These are phyloP conservation scores for Pachysolen tannophilus DNA, from an alignment of 805 yeast species.

Conservation along the genomic window DNA sequence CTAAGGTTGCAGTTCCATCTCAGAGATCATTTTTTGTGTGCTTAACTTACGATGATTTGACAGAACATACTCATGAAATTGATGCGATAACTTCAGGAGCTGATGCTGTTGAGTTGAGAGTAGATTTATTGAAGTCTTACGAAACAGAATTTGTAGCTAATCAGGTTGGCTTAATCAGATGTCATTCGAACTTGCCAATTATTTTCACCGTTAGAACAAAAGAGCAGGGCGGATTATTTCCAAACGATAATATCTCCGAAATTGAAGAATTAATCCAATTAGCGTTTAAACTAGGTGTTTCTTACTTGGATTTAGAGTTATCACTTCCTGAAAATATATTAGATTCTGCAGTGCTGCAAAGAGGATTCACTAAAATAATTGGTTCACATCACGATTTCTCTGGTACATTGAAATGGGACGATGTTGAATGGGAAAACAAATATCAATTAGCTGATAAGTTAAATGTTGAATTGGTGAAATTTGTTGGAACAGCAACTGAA, in stretches of 20 bases:
- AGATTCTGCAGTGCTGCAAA: slow-evolving; percentile 40
- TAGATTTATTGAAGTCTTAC: slow-evolving; percentile 53
- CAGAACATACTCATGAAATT: slow-evolving; percentile 33
- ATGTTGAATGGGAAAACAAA: slow-evolving; percentile 66
- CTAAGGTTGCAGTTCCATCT: slow-evolving; percentile 29
- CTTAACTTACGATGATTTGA: slow-evolving; percentile 59
- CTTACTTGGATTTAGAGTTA: slow-evolving; percentile 74
- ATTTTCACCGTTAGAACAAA: slow-evolving; percentile 72
- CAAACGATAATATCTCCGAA: slow-evolving; percentile 41
- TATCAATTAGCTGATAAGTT: slow-evolving; percentile 58
- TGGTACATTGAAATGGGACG: slow-evolving; percentile 56
- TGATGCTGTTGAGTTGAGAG: slow-evolving; percentile 77
- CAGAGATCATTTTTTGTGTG: slow-evolving; percentile 63
- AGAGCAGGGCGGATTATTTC: slow-evolving; percentile 78
- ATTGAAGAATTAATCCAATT: slow-evolving; percentile 45
- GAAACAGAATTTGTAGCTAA: slow-evolving; percentile 53
- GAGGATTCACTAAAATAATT: slow-evolving; percentile 61
- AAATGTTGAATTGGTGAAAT: slow-evolving; percentile 69
- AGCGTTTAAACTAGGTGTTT: slow-evolving; percentile 74
- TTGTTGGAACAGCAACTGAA: slow-evolving; percentile 67
- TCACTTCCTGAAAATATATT: slow-evolving; percentile 52
- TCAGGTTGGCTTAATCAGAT: slow-evolving; percentile 66
- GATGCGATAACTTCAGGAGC: slow-evolving; percentile 57
- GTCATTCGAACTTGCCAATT: slow-evolving; percentile 60
- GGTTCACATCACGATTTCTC: slow-evolving; percentile 76